Base-by-base conservation (phyloP, 345 rosid species). In the Gossypium thurberi region DNA sequence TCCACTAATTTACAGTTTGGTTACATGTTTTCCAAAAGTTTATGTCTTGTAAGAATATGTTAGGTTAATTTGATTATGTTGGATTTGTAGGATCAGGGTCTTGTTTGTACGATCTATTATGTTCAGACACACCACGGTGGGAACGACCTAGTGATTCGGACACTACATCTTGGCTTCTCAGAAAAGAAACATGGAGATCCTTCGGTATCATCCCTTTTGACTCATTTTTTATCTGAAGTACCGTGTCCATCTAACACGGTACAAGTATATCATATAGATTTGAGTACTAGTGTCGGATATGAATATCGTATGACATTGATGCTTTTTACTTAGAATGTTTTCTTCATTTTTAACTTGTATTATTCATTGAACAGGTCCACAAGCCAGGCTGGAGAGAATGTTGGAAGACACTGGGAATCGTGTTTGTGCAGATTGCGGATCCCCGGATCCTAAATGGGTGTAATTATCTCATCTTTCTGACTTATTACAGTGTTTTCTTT, bases 401-500 rank as follows among this genome's bases (percentile, higher is more conserved):
- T 74, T 88, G 78, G 79, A 70, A 40, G 83, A 84, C 73, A 61
- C 85, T n/a, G 84, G 92, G 64, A 94, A 94, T 77, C 79, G 72
- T 55, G 51, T 79, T 74, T 94, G 98, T 76, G 98, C 98, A 69
- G 98, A 94, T 80, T 94, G 98, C 78, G 97, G 94, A 64, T 83
- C 93, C 57, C 84, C 98, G 13, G 94, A 91, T 85, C 98, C 98
- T 70, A 94, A 91, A 84, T 94, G 97, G 98, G 97, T 87, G 98
- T 94, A 85, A 86, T 97, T 74, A n/a, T 65, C 55, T 69, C 70
- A 46, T 66, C 11, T 3, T 65, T 20, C 21, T 2, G 10, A 11
- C 28, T 64, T 42, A 26, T 12, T 60, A 18, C 17, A 65, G 18
- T 43, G 52, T 20, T 44, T 44, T 65, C 28, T 20, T 20, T 1